phyloP scores from a whole-genome alignment of 2,329 filamentous ascomycete species.

The Epichloe elymi region DNA sequence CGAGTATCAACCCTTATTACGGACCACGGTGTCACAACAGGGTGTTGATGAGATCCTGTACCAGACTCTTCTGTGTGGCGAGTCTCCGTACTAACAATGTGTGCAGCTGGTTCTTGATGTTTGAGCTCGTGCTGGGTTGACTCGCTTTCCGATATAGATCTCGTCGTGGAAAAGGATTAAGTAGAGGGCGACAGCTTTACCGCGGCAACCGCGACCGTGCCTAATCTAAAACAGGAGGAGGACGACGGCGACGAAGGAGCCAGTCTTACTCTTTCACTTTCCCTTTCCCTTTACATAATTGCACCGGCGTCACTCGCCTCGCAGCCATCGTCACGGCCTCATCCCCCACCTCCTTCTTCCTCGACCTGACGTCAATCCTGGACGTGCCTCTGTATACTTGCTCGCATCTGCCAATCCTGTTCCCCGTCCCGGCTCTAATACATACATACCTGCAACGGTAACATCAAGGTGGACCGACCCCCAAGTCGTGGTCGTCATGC shows the following conservation, averaged over 20 bases:
- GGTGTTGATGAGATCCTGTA: too few relatives aligned
- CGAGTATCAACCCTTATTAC: too few relatives aligned
- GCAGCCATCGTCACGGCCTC: background rate
- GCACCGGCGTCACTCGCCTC: background rate
- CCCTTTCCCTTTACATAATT: background rate
- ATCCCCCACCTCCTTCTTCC: background rate
- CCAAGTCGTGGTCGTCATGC: background rate
- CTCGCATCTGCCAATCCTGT: background rate
- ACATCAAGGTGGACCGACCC: background rate
- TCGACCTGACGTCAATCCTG: background rate
- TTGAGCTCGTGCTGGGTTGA: too few relatives aligned
- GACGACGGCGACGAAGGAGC: background rate
- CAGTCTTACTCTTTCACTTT: background rate
- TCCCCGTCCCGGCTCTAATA: background rate
- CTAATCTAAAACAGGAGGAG: background rate
- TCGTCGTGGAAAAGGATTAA: background rate
- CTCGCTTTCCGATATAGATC: too few relatives aligned
- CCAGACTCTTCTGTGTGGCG: too few relatives aligned
- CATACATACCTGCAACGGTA: background rate
- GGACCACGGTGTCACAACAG: too few relatives aligned
- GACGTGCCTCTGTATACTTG: background rate
- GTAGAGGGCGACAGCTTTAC: background rate
- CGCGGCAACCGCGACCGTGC: slow-evolving; percentile 1
- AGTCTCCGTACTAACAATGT: too few relatives aligned
- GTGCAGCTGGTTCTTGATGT: too few relatives aligned